These are phyloP conservation scores for Vitellaria paradoxa DNA, from an alignment of 179 eudicot species.

Conservation along the genomic window DNA sequence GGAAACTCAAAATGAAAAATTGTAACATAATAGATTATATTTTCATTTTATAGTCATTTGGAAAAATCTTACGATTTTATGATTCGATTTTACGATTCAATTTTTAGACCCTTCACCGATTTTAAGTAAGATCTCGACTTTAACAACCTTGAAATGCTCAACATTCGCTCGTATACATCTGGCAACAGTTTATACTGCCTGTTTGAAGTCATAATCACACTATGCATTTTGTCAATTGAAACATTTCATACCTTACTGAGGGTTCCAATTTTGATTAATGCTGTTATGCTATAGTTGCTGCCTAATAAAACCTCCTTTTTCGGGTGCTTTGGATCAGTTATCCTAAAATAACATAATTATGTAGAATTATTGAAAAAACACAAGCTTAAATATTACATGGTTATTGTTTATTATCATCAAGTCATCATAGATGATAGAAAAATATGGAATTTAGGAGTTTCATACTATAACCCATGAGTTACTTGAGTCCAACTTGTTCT, in stretches of 20 bases:
- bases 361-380: too few relatives aligned
- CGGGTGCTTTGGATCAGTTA: not conserved
- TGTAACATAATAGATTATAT: too few relatives aligned
- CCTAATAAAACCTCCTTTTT: not conserved
- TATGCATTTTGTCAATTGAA: not conserved
- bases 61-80: too few relatives aligned
- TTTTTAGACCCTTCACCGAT: too few relatives aligned
- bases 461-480: not conserved
- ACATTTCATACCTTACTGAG: not conserved
- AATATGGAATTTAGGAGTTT: not conserved
- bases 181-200: not conserved
- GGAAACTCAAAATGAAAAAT: too few relatives aligned
- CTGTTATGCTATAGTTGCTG: not conserved
- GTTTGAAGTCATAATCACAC: not conserved
- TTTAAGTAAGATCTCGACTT: too few relatives aligned
- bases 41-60: too few relatives aligned
- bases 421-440: not conserved
- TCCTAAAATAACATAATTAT: not conserved
- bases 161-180: not conserved
- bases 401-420: too few relatives aligned
- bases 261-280: not conserved
- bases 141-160: too few relatives aligned
- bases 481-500: not conserved
- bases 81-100: too few relatives aligned
- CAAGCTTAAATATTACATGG: too few relatives aligned